phyloP scores from a whole-genome alignment of 805 yeast genomes.

The Candida quercuum region DNA sequence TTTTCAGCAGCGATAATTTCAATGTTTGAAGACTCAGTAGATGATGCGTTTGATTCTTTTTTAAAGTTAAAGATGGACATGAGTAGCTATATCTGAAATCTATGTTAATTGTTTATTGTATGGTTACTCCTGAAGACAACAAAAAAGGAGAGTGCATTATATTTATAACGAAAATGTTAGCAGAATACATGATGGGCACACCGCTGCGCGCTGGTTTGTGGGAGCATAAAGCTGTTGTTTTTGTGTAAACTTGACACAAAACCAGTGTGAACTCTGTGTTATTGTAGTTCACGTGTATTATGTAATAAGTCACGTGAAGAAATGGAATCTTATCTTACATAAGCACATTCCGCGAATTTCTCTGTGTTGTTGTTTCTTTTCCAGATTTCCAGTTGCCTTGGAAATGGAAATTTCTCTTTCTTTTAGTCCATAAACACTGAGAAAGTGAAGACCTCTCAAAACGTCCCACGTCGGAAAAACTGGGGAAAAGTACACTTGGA shows the following conservation, averaged over 20 bases:
- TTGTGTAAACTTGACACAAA: neutral
- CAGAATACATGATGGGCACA: neutral
- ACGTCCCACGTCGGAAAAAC: too few species aligned
- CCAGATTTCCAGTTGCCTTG: neutral
- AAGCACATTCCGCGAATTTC: neutral
- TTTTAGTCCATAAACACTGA: too few species aligned
- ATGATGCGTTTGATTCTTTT: neutral
- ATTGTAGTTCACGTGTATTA: too few species aligned
- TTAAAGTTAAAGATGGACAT: slow-evolving; percentile 9
- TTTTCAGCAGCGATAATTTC: neutral
- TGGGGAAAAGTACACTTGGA: too few species aligned
- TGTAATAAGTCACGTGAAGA: too few species aligned
- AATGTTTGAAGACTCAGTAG: neutral
- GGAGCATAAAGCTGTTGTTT: neutral
- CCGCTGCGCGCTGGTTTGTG: too few species aligned
- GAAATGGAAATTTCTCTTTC: neutral
- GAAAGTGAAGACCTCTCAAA: too few species aligned
- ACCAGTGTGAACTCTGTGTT: too few species aligned
- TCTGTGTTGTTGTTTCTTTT: neutral
- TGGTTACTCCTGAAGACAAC: too few species aligned
- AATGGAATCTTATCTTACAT: too few species aligned
- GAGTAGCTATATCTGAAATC: neutral
- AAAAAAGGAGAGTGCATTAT: neutral
- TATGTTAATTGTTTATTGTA: neutral
- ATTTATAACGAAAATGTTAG: neutral